Evolutionary conservation across 2,329 filamentous ascomycete genomes (phyloP), one percentile per base, ranked within the genome.

Genomic region (Epichloe sp.): DNA sequence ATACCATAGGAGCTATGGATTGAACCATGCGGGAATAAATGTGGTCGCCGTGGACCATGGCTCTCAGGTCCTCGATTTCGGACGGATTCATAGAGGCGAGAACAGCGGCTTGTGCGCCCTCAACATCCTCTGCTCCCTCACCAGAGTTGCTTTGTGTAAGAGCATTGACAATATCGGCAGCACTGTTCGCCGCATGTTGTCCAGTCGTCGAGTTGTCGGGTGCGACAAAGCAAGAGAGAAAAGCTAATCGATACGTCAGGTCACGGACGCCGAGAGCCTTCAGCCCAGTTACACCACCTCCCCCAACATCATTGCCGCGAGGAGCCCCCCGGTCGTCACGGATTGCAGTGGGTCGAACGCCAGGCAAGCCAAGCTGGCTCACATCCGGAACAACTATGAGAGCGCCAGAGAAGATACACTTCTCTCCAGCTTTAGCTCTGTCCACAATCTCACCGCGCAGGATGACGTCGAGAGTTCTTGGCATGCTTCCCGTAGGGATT

Each of bases 401-500:
- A 5, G 90, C 90, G 56, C 93, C 93, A 0, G 91, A 97, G 67
- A 98, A 98, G 62, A 98, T 88, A 67, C 93, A 98, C 69, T 95
- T 96, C 69, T 98, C 93, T 56, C 93, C 93, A 47, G 93, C 93
- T 72, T 97, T 97, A 49, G 91, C 90, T 48, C 93, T 83, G 62
- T 98, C 93, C 26, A 98, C 93, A 72, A 98, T 96, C 66, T 98
- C 93, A 62, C 93, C 93, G 54, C 93, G 84, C 36, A 98, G 70
- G 58, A 98, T 96, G 42, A 98, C 86, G 62, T 98, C 93, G 80
- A 98, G 93, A 3, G 93, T 98, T 53, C 93, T 80, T 23, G 93
- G 93, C 93, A 98, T 98, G 70, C 90, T 96, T 50, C 93, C 93
- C 0, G 93, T 98, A 0, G 93, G 93, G 38, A 98, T 98, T 65